Base-by-base conservation (phyloP, 2,329 filamentous ascomycete genomes). In the Verticillium nubilum region DNA sequence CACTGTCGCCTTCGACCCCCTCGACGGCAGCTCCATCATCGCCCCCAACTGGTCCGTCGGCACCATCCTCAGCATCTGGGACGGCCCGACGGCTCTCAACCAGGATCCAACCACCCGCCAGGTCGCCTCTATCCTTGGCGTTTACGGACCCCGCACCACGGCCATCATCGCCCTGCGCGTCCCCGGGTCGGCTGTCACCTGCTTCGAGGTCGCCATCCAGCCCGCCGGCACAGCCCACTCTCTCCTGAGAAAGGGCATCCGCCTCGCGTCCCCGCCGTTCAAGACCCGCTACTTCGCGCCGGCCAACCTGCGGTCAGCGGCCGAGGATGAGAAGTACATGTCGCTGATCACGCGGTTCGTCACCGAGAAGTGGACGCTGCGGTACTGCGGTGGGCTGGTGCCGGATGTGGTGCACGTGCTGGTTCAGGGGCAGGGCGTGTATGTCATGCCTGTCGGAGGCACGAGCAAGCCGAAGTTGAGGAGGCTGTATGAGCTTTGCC, bases 21-120 rank as follows among this genome's bases (percentile, higher is more conserved):
- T 88, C 0, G 85, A 88, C 64, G 85, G 85, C 12, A 85, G 81
- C 69, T 86, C 82, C 62, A 85, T 85, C 65, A 83, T 85, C 52
- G 80, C 75, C 0, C 76, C 82, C 1, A 85, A 85, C 66, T 85
- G 82, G 82, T 76, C 80, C 0, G 82, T 85, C 9, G 82, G 82
- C 25, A 79, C 83, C 54, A 87, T 88, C 61, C 71, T 86, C 17
- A 84, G 85, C 7, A 70, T 88, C 42, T 88, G 85, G 82, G 76
- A 79, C 29, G 81, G 81, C 2, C 37, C 64, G 0, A 75, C 78
- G 0, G 79, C 80, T 0, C 72, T 85, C 1, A 62, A 66, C 2
- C 74, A 75, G 56, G 57, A 61, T 1, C 79, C 81, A 0, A 64
- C 69, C 0, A 64, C 67, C 35, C 72, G 67, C 29, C 81, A 83